Evolutionary conservation across 2,329 filamentous ascomycete genomes (phyloP).

Genomic region (Beauveria sp.): DNA sequence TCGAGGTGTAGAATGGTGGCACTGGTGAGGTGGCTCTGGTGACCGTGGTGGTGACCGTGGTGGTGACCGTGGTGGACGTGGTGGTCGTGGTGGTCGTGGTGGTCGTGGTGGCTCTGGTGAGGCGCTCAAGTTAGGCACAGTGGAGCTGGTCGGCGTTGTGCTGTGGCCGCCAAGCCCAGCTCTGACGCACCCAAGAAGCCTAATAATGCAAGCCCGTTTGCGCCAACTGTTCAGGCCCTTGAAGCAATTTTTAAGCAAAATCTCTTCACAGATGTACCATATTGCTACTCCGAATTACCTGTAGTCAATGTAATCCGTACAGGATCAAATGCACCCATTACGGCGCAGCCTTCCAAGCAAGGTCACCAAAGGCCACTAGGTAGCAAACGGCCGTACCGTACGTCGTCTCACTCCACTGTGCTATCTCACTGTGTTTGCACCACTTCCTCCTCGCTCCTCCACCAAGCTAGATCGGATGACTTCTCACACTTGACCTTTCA

Average conservation of each 20-base stretch:
- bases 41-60: too few species aligned
- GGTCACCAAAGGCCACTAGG: background rate
- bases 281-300: too few species aligned
- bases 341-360: background rate
- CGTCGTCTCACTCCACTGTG: background rate
- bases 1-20: background rate
- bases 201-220: too few species aligned
- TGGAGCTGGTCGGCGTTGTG: background rate
- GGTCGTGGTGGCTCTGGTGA: background rate
- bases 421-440: slow-evolving; percentile 3
- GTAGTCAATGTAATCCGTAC: too few species aligned
- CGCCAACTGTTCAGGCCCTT: too few species aligned
- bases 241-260: too few species aligned
- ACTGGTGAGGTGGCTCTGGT: too few species aligned
- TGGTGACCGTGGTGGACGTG: too few species aligned
- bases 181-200: background rate
- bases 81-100: too few species aligned
- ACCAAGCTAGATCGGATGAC: slow-evolving; percentile 6
- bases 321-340: background rate
- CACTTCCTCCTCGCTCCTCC: background rate
- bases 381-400: background rate
- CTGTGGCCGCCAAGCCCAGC: background rate
- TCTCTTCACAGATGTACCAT: too few species aligned
- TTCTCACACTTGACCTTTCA: background rate
- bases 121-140: background rate